Conservation (phyloP, 2,329 filamentous ascomycete genomes). For the Aspergillus sp. region DNA sequence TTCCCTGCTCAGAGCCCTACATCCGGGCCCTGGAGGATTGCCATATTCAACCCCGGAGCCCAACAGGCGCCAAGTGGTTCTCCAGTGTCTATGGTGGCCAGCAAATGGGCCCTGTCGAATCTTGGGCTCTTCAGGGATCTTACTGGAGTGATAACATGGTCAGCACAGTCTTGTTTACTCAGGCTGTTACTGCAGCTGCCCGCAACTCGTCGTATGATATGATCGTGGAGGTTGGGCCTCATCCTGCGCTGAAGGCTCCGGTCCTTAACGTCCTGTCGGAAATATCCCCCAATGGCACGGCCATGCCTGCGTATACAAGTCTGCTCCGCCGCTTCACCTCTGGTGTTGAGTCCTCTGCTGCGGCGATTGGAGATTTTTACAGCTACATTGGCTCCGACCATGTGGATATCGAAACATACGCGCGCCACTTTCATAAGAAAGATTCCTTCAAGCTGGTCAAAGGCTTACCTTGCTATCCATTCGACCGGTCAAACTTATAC, state of each 20-base stretch:
- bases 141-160: constrained; percentile 36
- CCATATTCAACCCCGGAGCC: background rate
- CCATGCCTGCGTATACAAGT: background rate
- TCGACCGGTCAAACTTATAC: constrained; percentile 4
- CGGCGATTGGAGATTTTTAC: too few relatives aligned
- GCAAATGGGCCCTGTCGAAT: background rate
- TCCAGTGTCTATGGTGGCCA: background rate
- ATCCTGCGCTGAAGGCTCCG: constrained; percentile 19
- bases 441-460: background rate
- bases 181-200: constrained; percentile 8
- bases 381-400: too few relatives aligned
- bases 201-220: background rate
- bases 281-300: background rate
- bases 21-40: background rate
- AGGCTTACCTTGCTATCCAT: constrained; percentile 1
- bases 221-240: constrained; percentile 21
- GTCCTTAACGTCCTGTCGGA: constrained; percentile 8
- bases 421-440: background rate
- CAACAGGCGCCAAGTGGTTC: background rate
- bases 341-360: too few relatives aligned
- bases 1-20: background rate
- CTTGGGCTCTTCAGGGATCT: background rate
- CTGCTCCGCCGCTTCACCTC: background rate
- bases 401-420: background rate
- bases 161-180: constrained; percentile 28